Percentiles rank a stretch among this genome's conserved stretches.
phyloP scores from a whole-genome alignment of 2,329 filamentous ascomycete species.

The Curvularia sp. region DNA sequence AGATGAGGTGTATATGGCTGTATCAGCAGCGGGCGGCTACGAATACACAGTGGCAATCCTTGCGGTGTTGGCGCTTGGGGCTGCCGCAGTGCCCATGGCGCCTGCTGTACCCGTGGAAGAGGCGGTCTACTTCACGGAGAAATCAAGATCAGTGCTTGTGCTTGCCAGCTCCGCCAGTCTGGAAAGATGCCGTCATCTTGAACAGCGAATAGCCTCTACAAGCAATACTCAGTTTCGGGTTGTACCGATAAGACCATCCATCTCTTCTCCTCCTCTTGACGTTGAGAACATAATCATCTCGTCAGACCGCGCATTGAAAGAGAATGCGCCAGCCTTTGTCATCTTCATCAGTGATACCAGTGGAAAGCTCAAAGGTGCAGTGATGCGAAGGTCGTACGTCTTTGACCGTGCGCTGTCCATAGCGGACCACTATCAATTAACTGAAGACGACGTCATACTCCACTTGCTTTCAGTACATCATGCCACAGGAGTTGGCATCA shows the following conservation, averaged over 20 bases:
- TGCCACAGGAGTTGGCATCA: slow-evolving; percentile 48
- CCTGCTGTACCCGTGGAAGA: slow-evolving; percentile 54
- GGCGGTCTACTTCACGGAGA: slow-evolving; percentile 55
- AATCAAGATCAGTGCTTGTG: slow-evolving; percentile 50
- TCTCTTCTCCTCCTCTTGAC: slow-evolving; percentile 38
- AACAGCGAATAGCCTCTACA: slow-evolving; percentile 34
- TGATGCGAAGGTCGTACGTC: slow-evolving; percentile 54
- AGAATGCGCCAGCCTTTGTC: slow-evolving; percentile 53
- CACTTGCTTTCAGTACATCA: slow-evolving; percentile 50
- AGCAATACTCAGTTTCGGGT: slow-evolving; percentile 47
- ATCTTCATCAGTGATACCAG: slow-evolving; percentile 60
- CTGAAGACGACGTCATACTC: slow-evolving; percentile 43
- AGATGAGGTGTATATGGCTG: slow-evolving; percentile 55
- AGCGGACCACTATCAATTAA: slow-evolving; percentile 46
- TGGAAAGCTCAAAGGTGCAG: slow-evolving; percentile 55
- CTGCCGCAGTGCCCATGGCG: slow-evolving; percentile 57
- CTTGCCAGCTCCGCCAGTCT: slow-evolving; percentile 49
- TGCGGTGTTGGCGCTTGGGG: slow-evolving; percentile 57
- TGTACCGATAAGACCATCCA: slow-evolving; percentile 49
- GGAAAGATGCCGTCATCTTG: slow-evolving; percentile 37
- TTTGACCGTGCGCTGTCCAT: slow-evolving; percentile 46
- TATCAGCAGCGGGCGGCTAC: slow-evolving; percentile 57
- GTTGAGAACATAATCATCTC: slow-evolving; percentile 51
- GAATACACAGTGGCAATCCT: slow-evolving; percentile 59
- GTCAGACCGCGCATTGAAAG: slow-evolving; percentile 51